phyloP scores from a whole-genome alignment of 805 yeast species.

The Ascoidea tarda region DNA sequence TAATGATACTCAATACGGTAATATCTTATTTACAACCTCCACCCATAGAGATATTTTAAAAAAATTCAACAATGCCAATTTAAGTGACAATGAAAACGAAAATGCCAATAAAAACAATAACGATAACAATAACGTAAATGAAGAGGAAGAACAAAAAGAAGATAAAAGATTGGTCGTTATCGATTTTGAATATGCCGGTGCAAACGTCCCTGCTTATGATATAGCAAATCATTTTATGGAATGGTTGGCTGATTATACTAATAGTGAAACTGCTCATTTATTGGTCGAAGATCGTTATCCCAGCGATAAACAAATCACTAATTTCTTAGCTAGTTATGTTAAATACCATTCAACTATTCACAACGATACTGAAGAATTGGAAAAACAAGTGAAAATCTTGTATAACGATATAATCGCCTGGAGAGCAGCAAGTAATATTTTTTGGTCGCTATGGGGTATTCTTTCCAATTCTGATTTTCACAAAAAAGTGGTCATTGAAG shows the following conservation, averaged over 20 bases:
- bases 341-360: constrained; percentile 9
- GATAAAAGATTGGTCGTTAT: constrained; percentile 79
- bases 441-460: constrained; percentile 90
- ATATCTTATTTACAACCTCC: constrained; percentile 57
- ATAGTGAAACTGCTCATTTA: constrained; percentile 36
- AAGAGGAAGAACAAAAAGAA: constrained; percentile 25
- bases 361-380: constrained; percentile 20
- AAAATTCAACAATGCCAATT: not conserved
- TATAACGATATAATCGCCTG: constrained; percentile 58
- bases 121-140: constrained; percentile 12
- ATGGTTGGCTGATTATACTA: constrained; percentile 93
- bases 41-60: not conserved
- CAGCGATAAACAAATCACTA: constrained; percentile 46
- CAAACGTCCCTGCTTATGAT: constrained; percentile 81
- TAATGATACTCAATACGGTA: constrained; percentile 95
- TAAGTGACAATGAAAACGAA: constrained; percentile 11
- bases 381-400: constrained; percentile 32
- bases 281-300: constrained; percentile 54
- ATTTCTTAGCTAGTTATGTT: constrained; percentile 60
- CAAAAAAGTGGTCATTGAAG: constrained; percentile 19
- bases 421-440: constrained; percentile 67
- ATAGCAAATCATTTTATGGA: constrained; percentile 88
- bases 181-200: constrained; percentile 92
- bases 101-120: constrained; percentile 16
- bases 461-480: constrained; percentile 47